A percentile compares a stretch with the other conserved stretches of the same genome.
These are phyloP conservation scores for Claviceps maximensis DNA, from an alignment of 2,329 filamentous ascomycete species.

Conservation along the genomic window DNA sequence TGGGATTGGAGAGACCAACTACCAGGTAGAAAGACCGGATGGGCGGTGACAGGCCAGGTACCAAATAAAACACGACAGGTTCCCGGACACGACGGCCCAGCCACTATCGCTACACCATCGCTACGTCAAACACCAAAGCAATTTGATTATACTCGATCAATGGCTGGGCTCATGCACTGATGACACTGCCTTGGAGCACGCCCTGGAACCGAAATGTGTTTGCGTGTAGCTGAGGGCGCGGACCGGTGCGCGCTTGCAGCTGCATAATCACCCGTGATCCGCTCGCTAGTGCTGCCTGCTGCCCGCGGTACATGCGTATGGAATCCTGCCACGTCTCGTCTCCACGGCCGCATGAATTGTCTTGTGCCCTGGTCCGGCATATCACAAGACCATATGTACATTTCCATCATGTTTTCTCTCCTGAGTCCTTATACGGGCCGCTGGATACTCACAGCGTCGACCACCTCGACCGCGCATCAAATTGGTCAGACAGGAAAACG, in stretches of 20 bases:
- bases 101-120: not conserved
- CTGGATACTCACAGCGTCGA: not conserved
- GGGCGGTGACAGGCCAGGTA: not conserved
- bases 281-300: conserved; percentile 9
- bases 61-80: not conserved
- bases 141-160: no score
- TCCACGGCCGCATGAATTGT: conserved; percentile 6
- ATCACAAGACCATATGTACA: not conserved
- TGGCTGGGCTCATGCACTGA: no score
- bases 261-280: conserved; percentile 22
- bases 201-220: not conserved
- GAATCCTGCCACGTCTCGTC: conserved; percentile 19
- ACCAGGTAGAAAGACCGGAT: no score
- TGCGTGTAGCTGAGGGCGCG: conserved; percentile 8
- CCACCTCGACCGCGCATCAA: no score
- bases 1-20: not conserved
- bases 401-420: no score
- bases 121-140: no score
- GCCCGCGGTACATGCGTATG: conserved; percentile 11
- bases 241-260: conserved; percentile 24
- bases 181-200: no score
- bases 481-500: not conserved
- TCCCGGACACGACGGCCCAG: not conserved
- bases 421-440: no score
- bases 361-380: not conserved